phyloP scores from a whole-genome alignment of 208 protist species.

The Trichomonas vaginalis region DNA sequence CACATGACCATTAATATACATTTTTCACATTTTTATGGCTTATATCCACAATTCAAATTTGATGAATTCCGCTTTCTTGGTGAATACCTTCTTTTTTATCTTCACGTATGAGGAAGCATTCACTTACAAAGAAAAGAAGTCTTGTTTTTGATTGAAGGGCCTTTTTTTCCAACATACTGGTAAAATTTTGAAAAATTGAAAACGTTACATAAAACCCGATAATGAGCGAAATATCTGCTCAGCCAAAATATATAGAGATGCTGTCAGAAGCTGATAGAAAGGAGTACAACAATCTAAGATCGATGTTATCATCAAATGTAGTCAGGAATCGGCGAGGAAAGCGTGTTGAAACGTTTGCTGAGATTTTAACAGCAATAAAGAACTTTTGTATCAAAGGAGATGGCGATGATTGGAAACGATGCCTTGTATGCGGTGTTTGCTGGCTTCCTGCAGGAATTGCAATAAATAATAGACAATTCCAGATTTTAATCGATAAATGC shows the following conservation, averaged over 20 bases:
- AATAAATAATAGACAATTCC: not conserved
- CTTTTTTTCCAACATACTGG: too few relatives aligned
- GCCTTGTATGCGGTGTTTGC: not conserved
- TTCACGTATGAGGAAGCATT: too few relatives aligned
- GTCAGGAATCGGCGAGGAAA: not conserved
- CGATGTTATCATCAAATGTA: not conserved
- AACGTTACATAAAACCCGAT: too few relatives aligned
- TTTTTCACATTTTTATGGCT: too few relatives aligned
- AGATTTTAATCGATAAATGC: not conserved
- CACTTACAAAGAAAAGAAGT: too few relatives aligned
- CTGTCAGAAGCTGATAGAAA: not conserved
- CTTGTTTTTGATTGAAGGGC: too few relatives aligned
- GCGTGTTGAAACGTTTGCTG: not conserved
- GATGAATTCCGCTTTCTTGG: too few relatives aligned
- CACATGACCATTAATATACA: too few relatives aligned
- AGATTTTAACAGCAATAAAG: not conserved
- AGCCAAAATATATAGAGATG: not conserved
- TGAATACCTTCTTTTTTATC: too few relatives aligned
- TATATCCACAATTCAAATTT: too few relatives aligned
- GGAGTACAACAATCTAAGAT: not conserved
- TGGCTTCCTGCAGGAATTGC: not conserved
- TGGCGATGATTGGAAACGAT: not conserved
- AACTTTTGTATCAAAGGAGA: not conserved
- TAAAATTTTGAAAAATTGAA: too few relatives aligned
- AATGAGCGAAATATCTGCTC: too few relatives aligned